Conservation (phyloP, 768 basidiomycete genomes). For the Termitomyces sp. region DNA sequence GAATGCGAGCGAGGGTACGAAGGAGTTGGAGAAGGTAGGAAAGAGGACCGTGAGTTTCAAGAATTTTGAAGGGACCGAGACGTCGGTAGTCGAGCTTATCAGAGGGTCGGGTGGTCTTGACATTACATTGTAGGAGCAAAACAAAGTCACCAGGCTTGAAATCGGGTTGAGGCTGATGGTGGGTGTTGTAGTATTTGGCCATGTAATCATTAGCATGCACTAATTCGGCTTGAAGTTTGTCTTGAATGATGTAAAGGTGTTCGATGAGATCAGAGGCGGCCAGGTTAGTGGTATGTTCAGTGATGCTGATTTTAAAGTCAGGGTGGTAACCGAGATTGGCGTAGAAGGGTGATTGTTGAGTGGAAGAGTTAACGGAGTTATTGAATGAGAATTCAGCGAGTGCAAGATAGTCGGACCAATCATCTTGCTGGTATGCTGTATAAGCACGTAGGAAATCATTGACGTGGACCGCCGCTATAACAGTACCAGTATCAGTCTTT, state of each 20-base stretch:
- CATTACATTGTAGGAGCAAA: conserved; percentile 2
- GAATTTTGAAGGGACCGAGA: conserved; percentile 6
- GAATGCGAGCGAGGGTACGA: neutral
- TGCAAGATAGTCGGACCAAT: too few relatives aligned
- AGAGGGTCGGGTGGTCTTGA: neutral
- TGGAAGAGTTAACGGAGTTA: conserved; percentile 31
- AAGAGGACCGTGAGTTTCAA: neutral
- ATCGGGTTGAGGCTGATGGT: conserved; percentile 32
- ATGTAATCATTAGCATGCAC: conserved; percentile 10
- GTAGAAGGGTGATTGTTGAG: conserved; percentile 33
- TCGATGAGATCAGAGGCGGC: conserved; percentile 5
- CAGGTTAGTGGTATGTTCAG: conserved; percentile 3
- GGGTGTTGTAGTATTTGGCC: conserved; percentile 31
- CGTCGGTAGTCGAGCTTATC: conserved; percentile 8
- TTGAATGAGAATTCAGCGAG: conserved; percentile 27
- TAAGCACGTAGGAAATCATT: too few relatives aligned
- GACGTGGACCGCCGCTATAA: too few relatives aligned
- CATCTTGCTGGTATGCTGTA: too few relatives aligned
- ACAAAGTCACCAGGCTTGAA: conserved; percentile 1
- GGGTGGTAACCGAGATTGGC: conserved; percentile 23
- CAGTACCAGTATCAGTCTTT: too few relatives aligned
- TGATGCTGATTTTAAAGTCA: conserved; percentile 5
- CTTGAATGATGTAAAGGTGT: conserved; percentile 5
- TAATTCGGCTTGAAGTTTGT: neutral
- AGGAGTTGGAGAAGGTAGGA: conserved; percentile 1